These are phyloP conservation scores for Brassica incana DNA, from an alignment of 345 rosid genomes.

Conservation along the genomic window DNA sequence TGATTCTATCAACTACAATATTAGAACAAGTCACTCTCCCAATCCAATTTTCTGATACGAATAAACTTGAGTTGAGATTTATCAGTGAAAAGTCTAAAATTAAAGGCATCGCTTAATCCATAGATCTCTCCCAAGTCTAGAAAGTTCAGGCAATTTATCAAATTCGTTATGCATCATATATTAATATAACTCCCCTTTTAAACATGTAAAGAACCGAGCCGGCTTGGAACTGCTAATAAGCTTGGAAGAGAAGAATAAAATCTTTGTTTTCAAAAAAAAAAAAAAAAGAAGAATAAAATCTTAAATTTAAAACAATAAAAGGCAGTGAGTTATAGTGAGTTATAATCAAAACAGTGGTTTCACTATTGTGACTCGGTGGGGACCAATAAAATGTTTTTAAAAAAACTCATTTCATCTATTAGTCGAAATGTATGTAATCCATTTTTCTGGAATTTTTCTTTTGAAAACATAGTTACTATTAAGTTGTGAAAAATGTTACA, in stretches of 20 bases:
- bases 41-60: constrained; percentile 29
- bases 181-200: not conserved
- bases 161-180: constrained; percentile 6
- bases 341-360: not conserved
- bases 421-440: not conserved
- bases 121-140: constrained; percentile 25
- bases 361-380: not conserved
- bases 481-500: not conserved
- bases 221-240: not conserved
- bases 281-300: not conserved
- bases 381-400: not conserved
- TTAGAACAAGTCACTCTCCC: constrained; percentile 8
- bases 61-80: constrained; percentile 10
- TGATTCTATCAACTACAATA: constrained; percentile 14
- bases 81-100: constrained; percentile 12
- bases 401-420: not conserved
- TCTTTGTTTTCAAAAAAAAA: not conserved
- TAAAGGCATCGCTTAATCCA: constrained; percentile 11
- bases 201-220: not conserved
- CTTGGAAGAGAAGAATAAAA: not conserved
- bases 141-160: constrained; percentile 28
- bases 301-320: not conserved
- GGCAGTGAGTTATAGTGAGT: not conserved
- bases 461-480: not conserved
- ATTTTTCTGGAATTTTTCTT: not conserved